A percentile compares a stretch with the other conserved stretches of the same genome.
Conservation (phyloP, 139 green algal species). For the Chlorella sp. region DNA sequence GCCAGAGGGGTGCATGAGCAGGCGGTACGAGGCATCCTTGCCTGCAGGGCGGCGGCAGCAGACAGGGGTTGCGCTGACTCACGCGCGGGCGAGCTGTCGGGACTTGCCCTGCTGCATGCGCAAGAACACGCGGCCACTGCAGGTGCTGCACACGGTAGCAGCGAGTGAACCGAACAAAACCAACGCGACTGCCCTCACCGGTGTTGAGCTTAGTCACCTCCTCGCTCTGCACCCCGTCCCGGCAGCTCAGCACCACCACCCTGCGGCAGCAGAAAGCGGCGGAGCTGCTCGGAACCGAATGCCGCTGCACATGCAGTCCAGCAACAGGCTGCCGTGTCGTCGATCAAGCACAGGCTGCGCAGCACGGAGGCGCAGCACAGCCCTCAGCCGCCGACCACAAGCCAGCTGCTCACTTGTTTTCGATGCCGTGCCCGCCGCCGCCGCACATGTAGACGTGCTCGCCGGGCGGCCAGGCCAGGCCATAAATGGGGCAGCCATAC, state of each 20-base stretch:
- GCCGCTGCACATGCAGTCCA: too few species aligned
- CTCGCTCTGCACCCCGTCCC: slow-evolving; percentile 33
- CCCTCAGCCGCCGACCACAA: not conserved
- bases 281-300: too few species aligned
- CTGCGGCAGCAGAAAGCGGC: slow-evolving; percentile 32
- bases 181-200: not conserved
- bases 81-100: too few species aligned
- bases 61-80: too few species aligned
- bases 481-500: slow-evolving; percentile 52
- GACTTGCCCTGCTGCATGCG: too few species aligned
- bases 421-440: slow-evolving; percentile 61
- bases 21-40: slow-evolving; percentile 47
- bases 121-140: too few species aligned
- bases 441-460: slow-evolving; percentile 55
- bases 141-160: too few species aligned
- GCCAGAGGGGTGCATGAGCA: slow-evolving; percentile 46
- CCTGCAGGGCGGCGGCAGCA: not conserved
- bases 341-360: too few species aligned
- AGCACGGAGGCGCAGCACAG: too few species aligned
- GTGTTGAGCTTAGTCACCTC: slow-evolving; percentile 49
- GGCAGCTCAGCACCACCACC: slow-evolving; percentile 32
- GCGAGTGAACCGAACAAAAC: too few species aligned
- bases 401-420: slow-evolving; percentile 61
- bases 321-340: not conserved
- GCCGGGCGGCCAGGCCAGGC: slow-evolving; percentile 46